Evolutionary conservation across 1,284 basidiomycete genomes (phyloP).

Genomic region (Vanrija humicola): DNA sequence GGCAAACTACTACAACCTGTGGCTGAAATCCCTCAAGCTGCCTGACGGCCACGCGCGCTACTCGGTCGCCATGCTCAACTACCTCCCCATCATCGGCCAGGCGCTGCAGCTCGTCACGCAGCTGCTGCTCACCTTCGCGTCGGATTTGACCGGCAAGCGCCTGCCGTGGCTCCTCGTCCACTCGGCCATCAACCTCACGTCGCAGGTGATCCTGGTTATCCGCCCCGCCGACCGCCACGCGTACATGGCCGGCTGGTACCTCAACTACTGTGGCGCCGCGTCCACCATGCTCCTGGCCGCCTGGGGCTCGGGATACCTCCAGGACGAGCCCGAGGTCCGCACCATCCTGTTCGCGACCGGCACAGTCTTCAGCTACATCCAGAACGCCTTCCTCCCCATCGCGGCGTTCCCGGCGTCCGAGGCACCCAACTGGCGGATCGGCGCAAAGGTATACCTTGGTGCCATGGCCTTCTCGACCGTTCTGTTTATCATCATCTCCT

Average conservation of each 20-base stretch:
- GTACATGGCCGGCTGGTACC: slow-evolving; percentile 9
- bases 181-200: slow-evolving; percentile 8
- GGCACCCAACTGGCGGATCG: slow-evolving; percentile 13
- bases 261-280: slow-evolving; percentile 13
- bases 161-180: slow-evolving; percentile 9
- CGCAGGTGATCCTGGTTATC: slow-evolving; percentile 10
- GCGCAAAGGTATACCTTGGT: slow-evolving; percentile 16
- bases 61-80: slow-evolving; percentile 9
- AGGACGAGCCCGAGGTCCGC: slow-evolving; percentile 7
- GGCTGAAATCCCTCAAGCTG: slow-evolving; percentile 26
- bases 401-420: slow-evolving; percentile 10
- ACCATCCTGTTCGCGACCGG: slow-evolving; percentile 11
- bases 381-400: slow-evolving; percentile 13
- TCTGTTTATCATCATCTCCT: slow-evolving; percentile 5
- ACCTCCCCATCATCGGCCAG: slow-evolving; percentile 14
- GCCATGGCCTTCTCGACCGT: slow-evolving; percentile 5
- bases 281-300: slow-evolving; percentile 5
- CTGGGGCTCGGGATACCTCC: slow-evolving; percentile 9
- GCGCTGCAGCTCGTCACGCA: slow-evolving; percentile 2
- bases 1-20: slow-evolving; percentile 28
- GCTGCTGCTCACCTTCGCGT: slow-evolving; percentile 3
- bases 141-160: slow-evolving; percentile 10
- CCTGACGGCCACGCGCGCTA: slow-evolving; percentile 17
- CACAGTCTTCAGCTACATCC: slow-evolving; percentile 11
- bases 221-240: slow-evolving; percentile 2